Base-by-base conservation (phyloP, 371 early-diverging fungal genomes). In the Mucor lusitanicus region DNA sequence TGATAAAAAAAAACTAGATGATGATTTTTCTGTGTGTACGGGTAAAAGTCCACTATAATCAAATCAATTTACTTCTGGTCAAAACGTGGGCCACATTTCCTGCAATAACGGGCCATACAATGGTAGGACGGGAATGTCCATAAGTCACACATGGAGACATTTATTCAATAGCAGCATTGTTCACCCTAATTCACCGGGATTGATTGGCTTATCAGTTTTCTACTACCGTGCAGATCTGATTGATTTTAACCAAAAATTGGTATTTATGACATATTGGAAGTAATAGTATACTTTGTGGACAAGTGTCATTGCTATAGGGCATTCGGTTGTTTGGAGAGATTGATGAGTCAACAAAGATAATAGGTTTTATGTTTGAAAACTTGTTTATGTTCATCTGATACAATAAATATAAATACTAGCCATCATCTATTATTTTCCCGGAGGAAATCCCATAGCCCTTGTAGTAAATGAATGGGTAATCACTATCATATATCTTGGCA, bases 51-150 rank as follows among this genome's bases (percentile, higher is more conserved):
- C n/a, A 28, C 15, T 35, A 21, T 53, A 70, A 53, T 66, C 71
- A 70, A 70, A 70, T 70, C 71, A 70, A 70, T 59, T 70, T 58
- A 6, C 63, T 65, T 70, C 63, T 66, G 66, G 44, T 28, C 46
- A 66, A 66, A 70, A 70, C 71, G 71, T 70, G 71, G 71, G 59
- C 58, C 35, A 17, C 6, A 44, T 59, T 37, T 64, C 54, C 64
- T 64, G 69, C 64, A 69, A 69, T 69, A 69, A 69, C 50, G 50
- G 63, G 68, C 37, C 57, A 58, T 42, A 30, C 37, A 15, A 48
- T 23, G 58, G 65, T 65, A 46, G 59, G 48, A 65, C 65, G 58
- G 57, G 65, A 65, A 65, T 65, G 65, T 64, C 35, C 37, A 39
- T 8, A 7, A 39, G 37, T 37, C 25, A 17, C 53, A 54, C 63